Percentiles rank a stretch among this genome's conserved stretches.
phyloP scores from a whole-genome alignment of 2,329 filamentous ascomycete genomes.

The Trichophyton mentagrophytes region DNA sequence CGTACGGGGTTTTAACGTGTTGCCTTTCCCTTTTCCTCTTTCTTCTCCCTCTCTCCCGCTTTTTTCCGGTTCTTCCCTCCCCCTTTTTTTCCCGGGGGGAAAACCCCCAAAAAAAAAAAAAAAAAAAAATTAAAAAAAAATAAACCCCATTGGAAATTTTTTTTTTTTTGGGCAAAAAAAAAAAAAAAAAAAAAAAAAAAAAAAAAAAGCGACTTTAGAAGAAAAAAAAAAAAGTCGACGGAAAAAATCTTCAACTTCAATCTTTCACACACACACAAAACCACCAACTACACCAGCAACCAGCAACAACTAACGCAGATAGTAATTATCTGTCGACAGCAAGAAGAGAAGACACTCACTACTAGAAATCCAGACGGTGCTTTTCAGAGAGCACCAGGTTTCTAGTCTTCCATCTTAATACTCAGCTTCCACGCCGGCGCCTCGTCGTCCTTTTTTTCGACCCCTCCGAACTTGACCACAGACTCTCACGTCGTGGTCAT shows the following conservation, averaged over 20 bases:
- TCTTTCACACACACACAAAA: conserved; percentile 10
- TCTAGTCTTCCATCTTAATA: conserved; percentile 4
- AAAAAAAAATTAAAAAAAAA: not conserved
- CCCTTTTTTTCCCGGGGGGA: too few relatives aligned
- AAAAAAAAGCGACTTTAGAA: not conserved
- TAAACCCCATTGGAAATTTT: not conserved
- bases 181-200: not conserved
- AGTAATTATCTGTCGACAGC: not conserved
- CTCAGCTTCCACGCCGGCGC: not conserved
- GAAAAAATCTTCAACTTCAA: conserved; percentile 8
- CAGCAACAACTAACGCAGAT: not conserved
- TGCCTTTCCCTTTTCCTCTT: too few relatives aligned
- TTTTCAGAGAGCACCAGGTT: conserved; percentile 6
- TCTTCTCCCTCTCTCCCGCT: too few relatives aligned
- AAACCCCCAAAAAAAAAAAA: too few relatives aligned
- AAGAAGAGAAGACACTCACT: not conserved
- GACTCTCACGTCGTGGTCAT: conserved; percentile 62
- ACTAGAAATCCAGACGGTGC: conserved; percentile 5
- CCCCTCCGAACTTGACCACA: conserved; percentile 42
- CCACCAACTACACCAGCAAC: not conserved
- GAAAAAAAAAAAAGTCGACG: not conserved
- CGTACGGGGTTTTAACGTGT: too few relatives aligned
- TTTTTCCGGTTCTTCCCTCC: too few relatives aligned
- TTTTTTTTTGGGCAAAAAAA: not conserved
- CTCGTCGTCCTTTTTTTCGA: conserved; percentile 1